Evolutionary conservation across 129 eudicot genomes (phyloP).

Genomic region (Centrapalus pauciflorus): DNA sequence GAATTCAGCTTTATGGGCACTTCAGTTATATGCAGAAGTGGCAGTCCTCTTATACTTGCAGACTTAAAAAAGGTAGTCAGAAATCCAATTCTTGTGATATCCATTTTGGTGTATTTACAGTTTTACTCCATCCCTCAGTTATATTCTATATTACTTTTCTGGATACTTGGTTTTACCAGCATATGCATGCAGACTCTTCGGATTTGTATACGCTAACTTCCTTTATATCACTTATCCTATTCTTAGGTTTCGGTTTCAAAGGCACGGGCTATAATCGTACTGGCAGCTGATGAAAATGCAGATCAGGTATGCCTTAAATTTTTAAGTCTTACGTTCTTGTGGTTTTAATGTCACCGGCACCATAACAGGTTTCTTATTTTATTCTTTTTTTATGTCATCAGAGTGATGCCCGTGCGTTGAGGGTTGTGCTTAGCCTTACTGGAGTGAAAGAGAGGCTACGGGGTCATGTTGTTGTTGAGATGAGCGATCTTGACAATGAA

Average conservation of each 20-base stretch:
- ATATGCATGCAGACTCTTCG: background rate
- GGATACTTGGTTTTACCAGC: background rate
- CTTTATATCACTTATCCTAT: background rate
- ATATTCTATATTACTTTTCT: no score
- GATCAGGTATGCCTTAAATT: conserved; percentile 61
- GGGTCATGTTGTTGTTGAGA: conserved; percentile 99
- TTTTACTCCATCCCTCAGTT: no score
- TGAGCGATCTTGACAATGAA: conserved; percentile 99
- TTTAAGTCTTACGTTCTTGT: background rate
- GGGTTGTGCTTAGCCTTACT: conserved; percentile 96
- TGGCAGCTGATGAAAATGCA: conserved; percentile 97
- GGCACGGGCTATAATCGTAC: conserved; percentile 94
- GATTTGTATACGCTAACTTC: no score
- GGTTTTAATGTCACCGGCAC: background rate
- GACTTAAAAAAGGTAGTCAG: conserved; percentile 71
- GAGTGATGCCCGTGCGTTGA: conserved; percentile 98
- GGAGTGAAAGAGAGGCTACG: conserved; percentile 92
- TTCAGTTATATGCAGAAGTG: conserved; percentile 94
- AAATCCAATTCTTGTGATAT: background rate
- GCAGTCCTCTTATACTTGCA: conserved; percentile 98
- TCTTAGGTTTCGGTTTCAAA: conserved; percentile 90
- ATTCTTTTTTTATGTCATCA: conserved; percentile 19
- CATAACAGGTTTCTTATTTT: background rate
- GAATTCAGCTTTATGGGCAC: conserved; percentile 97
- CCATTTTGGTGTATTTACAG: no score